phyloP scores from a whole-genome alignment of 805 yeast genomes.

The Lachancea sp. region DNA sequence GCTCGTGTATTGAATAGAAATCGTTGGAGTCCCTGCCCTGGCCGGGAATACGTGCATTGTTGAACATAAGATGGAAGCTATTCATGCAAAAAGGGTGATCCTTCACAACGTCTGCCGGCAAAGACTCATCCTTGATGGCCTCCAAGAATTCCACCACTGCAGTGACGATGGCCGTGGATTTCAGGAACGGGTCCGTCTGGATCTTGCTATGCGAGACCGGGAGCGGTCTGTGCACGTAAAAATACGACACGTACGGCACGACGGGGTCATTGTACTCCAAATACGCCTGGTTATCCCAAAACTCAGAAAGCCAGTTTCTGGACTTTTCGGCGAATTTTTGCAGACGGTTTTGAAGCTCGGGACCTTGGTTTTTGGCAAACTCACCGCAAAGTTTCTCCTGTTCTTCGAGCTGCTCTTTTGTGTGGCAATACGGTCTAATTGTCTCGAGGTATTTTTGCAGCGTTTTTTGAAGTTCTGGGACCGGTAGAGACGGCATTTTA shows the following conservation, averaged over 20 bases:
- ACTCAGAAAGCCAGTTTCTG: slow-evolving; percentile 84
- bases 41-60: slow-evolving; percentile 77
- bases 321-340: slow-evolving; percentile 45
- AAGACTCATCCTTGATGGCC: slow-evolving; percentile 58
- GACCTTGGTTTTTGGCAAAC: slow-evolving; percentile 64
- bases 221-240: slow-evolving; percentile 71
- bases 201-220: slow-evolving; percentile 37
- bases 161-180: slow-evolving; percentile 69
- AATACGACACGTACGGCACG: slow-evolving; percentile 91
- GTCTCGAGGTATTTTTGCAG: slow-evolving; percentile 62
- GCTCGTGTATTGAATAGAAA: slow-evolving; percentile 39
- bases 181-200: slow-evolving; percentile 57
- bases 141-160: slow-evolving; percentile 64
- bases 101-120: slow-evolving; percentile 74
- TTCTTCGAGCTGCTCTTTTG: slow-evolving; percentile 42
- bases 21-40: slow-evolving; percentile 56
- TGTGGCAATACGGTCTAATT: slow-evolving; percentile 57
- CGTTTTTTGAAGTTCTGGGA: slow-evolving; percentile 73
- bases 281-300: slow-evolving; percentile 94
- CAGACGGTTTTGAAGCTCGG: slow-evolving; percentile 61
- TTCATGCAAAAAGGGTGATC: slow-evolving; percentile 91
- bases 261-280: slow-evolving; percentile 87
- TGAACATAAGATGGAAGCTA: slow-evolving; percentile 85
- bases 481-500: slow-evolving; percentile 76
- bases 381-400: slow-evolving; percentile 56